Evolutionary conservation across 1,139 yeast species (phyloP).

Genomic region (Yamadazyma sp.): DNA sequence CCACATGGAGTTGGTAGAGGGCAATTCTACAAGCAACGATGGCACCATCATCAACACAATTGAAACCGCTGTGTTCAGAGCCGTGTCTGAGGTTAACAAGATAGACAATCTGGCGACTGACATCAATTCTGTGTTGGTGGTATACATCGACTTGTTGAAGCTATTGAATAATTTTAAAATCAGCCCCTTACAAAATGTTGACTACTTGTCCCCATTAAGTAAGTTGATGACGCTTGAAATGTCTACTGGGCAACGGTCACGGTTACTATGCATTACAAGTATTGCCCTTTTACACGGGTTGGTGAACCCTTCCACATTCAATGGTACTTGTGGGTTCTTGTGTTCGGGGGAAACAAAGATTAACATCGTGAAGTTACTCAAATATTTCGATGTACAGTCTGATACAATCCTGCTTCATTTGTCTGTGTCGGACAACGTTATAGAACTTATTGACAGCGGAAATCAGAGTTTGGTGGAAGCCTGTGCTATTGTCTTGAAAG

Average conservation of each 20-base stretch:
- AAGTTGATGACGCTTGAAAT: constrained; percentile 2
- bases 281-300: constrained; percentile 6
- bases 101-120: background rate
- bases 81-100: constrained; percentile 5
- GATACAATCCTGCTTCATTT: background rate
- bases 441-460: background rate
- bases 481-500: background rate
- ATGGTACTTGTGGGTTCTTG: background rate
- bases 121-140: constrained; percentile 4
- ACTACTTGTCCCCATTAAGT: constrained; percentile 6
- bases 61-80: constrained; percentile 4
- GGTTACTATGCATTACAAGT: constrained; percentile 6
- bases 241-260: background rate
- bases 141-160: constrained; percentile 7
- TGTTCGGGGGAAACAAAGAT: background rate
- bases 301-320: constrained; percentile 7
- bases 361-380: background rate
- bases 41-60: constrained; percentile 3
- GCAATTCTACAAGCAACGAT: background rate
- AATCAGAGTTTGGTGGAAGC: background rate
- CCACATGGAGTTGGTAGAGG: constrained; percentile 9
- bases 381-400: background rate
- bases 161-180: constrained; percentile 29
- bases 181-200: constrained; percentile 32
- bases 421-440: background rate